These are phyloP conservation scores for Cryphonectria japonica DNA, from an alignment of 2,329 filamentous ascomycete genomes.

Conservation along the genomic window DNA sequence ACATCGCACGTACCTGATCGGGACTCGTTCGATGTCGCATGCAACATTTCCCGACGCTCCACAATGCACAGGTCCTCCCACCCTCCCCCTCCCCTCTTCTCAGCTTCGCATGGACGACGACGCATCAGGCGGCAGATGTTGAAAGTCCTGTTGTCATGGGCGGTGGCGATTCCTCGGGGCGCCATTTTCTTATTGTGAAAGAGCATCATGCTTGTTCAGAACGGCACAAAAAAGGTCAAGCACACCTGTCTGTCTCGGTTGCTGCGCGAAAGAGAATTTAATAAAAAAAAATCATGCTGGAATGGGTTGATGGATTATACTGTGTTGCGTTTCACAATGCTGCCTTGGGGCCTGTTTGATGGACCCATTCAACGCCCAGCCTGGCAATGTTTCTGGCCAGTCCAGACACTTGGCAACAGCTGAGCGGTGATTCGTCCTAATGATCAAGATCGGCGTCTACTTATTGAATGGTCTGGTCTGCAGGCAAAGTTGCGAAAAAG, in stretches of 20 bases:
- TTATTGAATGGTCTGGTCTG: not conserved
- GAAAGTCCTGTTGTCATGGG: not conserved
- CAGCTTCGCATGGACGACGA: not conserved
- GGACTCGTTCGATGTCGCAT: constrained; percentile 6
- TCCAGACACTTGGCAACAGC: not conserved
- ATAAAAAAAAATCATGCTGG: not conserved
- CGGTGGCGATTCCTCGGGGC: not conserved
- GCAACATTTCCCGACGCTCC: constrained; percentile 9
- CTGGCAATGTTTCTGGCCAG: not conserved
- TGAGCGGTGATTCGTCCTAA: not conserved
- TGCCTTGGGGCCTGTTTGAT: not conserved
- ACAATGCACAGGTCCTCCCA: not conserved
- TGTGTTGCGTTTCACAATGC: constrained; percentile 1
- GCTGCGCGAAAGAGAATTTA: too few relatives aligned
- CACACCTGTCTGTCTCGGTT: not conserved
- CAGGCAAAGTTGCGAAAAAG: not conserved
- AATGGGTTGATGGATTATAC: not conserved
- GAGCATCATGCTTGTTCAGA: not conserved
- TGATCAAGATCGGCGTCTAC: not conserved
- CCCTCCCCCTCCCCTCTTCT: too few relatives aligned
- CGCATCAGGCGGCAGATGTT: constrained; percentile 3
- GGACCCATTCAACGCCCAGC: not conserved
- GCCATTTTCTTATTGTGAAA: not conserved
- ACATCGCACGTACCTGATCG: not conserved
- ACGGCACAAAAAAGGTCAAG: not conserved